Evolutionary conservation across 495 filamentous ascomycete species (phyloP), one percentile per base, ranked within the genome.

Genomic region (Aspergillus baeticus): DNA sequence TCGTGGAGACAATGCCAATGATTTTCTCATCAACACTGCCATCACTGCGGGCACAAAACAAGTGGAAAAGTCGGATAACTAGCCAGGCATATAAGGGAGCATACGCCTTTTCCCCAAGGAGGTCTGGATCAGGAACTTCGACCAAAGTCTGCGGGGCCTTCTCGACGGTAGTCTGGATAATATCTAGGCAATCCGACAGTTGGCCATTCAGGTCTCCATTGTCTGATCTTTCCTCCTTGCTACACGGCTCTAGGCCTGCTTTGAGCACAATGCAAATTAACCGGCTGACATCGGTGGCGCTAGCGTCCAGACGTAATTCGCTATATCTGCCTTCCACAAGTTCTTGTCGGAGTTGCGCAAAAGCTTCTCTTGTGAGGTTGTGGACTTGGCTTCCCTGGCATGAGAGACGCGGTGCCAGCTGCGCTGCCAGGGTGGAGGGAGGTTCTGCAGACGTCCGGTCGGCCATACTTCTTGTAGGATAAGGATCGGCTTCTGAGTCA

Each of bases 1-100:
- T 61, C 15, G 55, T 68, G n/a, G 63, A 64, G 13, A 79, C 54
- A 13, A 75, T 57, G 31, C 46, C 34, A 29, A 46, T 64, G 13
- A 74, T 58, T 54, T 66, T 74, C 15, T 71, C 63, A 23, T 63
- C 56, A 20, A 75, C 54, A 36, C 33, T 37, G 18, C 64, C 59
- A 11, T 56, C 63, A 14, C 65, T 50, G 65, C 66, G 69, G 37
- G 36, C 59, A 52, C 59, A 54, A 26, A 60, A 61, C 39, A 75
- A 46, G 48, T 63, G 64, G 35, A 78, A 65, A 51, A 77, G 61
- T 47, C 68, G 71, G n/a, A 75, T 55, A 20, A 70, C 63, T 45
- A 98, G 73, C 90, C 91, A 94, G n/a, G 90, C 65, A 74, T 86
- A 89, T 20, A 96, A 74, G 11, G 88, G 90, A 21, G 86, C 82